These are phyloP conservation scores for Carallia pectinifolia DNA, from an alignment of 345 rosid species.

Conservation along the genomic window DNA sequence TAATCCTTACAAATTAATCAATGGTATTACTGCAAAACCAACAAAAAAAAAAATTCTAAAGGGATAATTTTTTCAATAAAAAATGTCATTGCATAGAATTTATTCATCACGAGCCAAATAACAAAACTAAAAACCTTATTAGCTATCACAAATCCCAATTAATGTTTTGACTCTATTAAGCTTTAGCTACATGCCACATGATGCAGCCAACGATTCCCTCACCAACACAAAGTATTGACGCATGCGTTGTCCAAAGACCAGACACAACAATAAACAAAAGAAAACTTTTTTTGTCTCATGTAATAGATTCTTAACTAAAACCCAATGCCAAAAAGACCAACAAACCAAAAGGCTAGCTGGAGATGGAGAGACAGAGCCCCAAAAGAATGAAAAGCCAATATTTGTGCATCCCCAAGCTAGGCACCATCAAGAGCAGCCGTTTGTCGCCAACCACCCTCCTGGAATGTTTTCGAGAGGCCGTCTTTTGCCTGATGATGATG, in stretches of 20 bases:
- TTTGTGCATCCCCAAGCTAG: conserved; percentile 55
- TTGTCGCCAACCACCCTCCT: conserved; percentile 46
- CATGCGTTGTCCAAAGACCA: not conserved
- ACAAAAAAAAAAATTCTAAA: no score
- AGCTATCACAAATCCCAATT: no score
- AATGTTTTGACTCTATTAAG: no score
- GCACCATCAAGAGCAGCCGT: conserved; percentile 23
- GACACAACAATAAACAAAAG: not conserved
- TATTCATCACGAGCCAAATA: no score
- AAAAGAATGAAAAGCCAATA: conserved; percentile 21
- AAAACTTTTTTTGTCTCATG: conserved; percentile 3
- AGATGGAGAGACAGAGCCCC: conserved; percentile 25
- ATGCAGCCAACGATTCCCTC: conserved; percentile 8
- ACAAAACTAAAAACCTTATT: no score
- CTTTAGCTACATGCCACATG: not conserved
- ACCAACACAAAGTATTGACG: no score
- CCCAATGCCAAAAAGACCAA: not conserved
- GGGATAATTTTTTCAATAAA: no score
- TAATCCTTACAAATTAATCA: no score
- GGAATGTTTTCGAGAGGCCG: conserved; percentile 56
- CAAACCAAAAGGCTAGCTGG: not conserved
- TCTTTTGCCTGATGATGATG: conserved; percentile 65
- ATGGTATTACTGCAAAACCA: no score
- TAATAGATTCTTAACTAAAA: conserved; percentile 11
- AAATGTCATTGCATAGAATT: no score